Conservation (phyloP, 345 rosid species). For the Syzygium jambos region DNA sequence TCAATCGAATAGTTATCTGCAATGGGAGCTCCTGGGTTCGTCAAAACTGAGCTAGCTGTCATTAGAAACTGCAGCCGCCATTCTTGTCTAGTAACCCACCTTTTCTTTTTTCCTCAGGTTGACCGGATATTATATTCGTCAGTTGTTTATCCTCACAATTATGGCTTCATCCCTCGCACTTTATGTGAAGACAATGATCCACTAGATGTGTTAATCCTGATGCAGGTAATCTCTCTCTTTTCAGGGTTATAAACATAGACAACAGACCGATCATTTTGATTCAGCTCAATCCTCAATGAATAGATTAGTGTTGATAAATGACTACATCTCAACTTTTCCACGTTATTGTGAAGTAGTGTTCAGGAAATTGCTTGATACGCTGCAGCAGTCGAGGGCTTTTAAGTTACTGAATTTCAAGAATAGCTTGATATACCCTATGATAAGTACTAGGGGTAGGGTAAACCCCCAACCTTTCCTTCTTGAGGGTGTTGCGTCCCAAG, state of each 20-base stretch:
- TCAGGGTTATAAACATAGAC: not conserved
- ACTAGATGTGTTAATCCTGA: constrained; percentile 80
- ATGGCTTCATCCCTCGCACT: constrained; percentile 91
- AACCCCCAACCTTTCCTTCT: not conserved
- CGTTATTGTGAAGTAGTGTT: not conserved
- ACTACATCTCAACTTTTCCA: not conserved
- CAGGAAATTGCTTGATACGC: not conserved
- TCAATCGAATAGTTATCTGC: not conserved
- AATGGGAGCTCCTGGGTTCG: not conserved
- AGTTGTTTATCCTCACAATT: constrained; percentile 95
- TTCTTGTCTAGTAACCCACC: not conserved
- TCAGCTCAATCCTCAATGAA: not conserved
- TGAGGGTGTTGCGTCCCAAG: not conserved
- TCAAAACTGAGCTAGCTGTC: not conserved
- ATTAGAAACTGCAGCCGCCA: not conserved
- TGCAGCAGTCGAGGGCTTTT: not conserved
- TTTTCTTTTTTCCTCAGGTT: constrained; percentile 33
- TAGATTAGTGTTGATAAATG: not conserved
- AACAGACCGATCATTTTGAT: not conserved
- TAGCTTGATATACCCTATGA: not conserved
- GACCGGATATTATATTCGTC: constrained; percentile 88
- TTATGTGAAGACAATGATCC: constrained; percentile 98
- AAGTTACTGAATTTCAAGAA: not conserved
- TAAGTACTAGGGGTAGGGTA: not conserved
- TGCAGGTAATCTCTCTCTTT: constrained; percentile 52